Conservation (phyloP, 441 rosid genomes). For the Mallotus repandus region DNA sequence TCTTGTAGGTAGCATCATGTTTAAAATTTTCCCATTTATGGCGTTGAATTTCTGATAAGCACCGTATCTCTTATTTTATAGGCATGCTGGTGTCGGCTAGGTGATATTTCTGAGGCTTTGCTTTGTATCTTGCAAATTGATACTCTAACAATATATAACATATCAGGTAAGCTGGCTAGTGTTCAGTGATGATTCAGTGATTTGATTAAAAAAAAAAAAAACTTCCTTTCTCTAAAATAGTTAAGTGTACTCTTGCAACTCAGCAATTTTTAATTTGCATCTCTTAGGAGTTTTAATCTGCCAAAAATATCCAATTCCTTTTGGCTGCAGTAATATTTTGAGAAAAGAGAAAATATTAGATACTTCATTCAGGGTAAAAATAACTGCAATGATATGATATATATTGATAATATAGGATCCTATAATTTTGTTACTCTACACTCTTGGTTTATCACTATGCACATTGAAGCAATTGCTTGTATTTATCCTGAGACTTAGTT, state of each 20-base stretch:
- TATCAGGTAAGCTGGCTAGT: conserved; percentile 53
- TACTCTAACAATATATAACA: conserved; percentile 66
- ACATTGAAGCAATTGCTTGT: background rate
- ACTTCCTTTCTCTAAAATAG: background rate
- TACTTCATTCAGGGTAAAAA: background rate
- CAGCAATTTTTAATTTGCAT: background rate
- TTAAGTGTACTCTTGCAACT: background rate
- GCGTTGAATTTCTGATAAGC: conserved; percentile 12
- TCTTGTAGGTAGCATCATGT: no score
- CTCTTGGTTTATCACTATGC: background rate
- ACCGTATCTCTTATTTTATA: conserved; percentile 29
- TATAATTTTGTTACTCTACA: background rate
- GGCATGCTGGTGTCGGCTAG: conserved; percentile 94
- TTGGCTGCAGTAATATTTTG: background rate
- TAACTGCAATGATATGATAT: no score
- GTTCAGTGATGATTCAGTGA: background rate
- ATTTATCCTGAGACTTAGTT: background rate
- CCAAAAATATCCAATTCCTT: background rate
- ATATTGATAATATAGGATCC: background rate
- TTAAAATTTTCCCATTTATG: background rate
- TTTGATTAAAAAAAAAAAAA: no score
- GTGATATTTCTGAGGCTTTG: conserved; percentile 57
- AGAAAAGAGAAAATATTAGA: background rate
- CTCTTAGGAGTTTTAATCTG: background rate
- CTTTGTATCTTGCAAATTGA: conserved; percentile 78